Conservation (phyloP, 169 alveolate genomes). For the Eimeria zaria region DNA sequence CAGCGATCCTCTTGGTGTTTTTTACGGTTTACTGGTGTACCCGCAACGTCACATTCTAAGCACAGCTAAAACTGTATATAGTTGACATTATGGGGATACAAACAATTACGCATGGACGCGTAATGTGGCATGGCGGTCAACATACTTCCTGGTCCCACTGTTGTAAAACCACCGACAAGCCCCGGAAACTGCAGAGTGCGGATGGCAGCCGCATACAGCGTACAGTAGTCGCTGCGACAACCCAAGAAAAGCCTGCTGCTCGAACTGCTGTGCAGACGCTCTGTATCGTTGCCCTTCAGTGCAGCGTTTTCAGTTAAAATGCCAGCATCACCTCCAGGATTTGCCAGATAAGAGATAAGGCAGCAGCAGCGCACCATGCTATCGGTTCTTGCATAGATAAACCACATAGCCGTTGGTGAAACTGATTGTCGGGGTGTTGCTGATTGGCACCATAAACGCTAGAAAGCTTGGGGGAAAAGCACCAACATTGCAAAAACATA, state of each 20-base stretch:
- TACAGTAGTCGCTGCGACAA: background rate
- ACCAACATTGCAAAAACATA: background rate
- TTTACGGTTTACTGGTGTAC: background rate
- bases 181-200: background rate
- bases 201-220: background rate
- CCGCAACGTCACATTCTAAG: background rate
- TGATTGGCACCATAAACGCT: background rate
- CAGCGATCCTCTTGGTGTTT: background rate
- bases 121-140: background rate
- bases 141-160: background rate
- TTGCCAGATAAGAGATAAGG: background rate
- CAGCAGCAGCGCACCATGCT: background rate
- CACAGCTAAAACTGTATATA: background rate
- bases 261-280: background rate
- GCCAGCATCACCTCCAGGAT: background rate
- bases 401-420: background rate
- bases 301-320: background rate
- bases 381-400: too few species aligned
- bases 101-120: background rate
- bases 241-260: background rate
- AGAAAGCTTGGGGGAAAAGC: too few species aligned
- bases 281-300: background rate
- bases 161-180: background rate
- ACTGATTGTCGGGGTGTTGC: background rate
- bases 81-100: background rate